Evolutionary conservation across 2,329 filamentous ascomycete species (phyloP), one percentile per base, ranked within the genome.

Genomic region (Ophiocordyceps camponoti-floridani): DNA sequence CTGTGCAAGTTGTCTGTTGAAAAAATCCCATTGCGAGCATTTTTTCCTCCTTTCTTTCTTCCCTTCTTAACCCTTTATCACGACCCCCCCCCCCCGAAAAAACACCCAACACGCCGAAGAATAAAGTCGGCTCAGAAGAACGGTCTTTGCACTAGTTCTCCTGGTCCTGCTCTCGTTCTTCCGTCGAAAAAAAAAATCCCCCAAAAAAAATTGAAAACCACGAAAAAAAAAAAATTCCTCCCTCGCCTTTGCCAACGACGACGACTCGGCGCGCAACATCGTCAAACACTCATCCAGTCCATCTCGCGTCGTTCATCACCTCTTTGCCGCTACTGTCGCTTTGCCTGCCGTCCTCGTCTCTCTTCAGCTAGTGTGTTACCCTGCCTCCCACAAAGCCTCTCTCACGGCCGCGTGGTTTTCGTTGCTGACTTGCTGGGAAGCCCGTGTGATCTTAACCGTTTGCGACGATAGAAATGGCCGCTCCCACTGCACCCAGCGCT

Each of bases 171-270:
- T 67, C 68, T 65, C 69, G 65, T 65, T 66, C 58, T 54, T 58
- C 58, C 62, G 62, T 60, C 61, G 60, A 73, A 72, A 72, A 63
- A 62, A 62, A 64, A 57, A 18, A 38, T 35, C 28, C 13, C 33
- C 33, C 62, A 70, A 75, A 77, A 77, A 77, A 77, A 75, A 56
- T 58, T 64, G 65, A 69, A 73, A 77, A 75, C 64, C 61, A 61
- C 51, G 57, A 58, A 65, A 73, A 76, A 70, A 65, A 76, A 78
- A 71, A 67, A 16, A 26, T 18, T 12, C 23, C 38, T 41, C 23
- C 18, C 16, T 9, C 9, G 9, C 4, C 40, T 19, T 37, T n/a
- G 16, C 14, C 31, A 13, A 12, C 14, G 2, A 14, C 12, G 14
- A n/a, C 33, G 33, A 37, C 33, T 23, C 33, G 8, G 33, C 16